Conservation (phyloP, 83 land plant species). For the Thuja plicata region DNA sequence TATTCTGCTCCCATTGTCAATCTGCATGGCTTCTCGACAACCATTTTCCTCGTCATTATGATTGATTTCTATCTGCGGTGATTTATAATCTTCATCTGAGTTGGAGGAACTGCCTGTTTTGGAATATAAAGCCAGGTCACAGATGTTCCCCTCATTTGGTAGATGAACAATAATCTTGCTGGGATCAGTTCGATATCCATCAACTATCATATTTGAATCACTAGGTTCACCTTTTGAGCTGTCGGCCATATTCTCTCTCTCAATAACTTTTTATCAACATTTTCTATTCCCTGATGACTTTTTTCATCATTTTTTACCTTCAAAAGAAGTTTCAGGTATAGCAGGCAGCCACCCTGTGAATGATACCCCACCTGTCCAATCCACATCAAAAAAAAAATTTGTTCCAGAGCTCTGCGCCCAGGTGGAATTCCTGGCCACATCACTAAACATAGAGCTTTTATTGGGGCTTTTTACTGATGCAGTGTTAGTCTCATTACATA, state of each 20-base stretch:
- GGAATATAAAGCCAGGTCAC: background rate
- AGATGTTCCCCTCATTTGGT: background rate
- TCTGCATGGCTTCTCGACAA: constrained; percentile 27
- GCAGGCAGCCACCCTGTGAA: constrained; percentile 15
- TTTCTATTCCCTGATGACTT: background rate
- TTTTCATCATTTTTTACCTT: constrained; percentile 34
- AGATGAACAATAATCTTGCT: background rate
- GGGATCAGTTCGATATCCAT: background rate
- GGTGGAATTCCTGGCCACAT: background rate
- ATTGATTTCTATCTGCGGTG: background rate
- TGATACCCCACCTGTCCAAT: constrained; percentile 13
- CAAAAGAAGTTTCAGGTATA: constrained; percentile 18
- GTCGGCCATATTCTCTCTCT: background rate
- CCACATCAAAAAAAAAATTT: constrained; percentile 12
- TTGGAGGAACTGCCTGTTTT: background rate
- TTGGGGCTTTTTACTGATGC: constrained; percentile 15
- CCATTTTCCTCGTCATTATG: background rate
- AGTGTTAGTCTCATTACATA: background rate
- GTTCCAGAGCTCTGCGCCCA: constrained; percentile 3
- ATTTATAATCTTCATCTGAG: constrained; percentile 13
- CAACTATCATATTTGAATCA: background rate
- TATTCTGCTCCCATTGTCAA: constrained; percentile 56
- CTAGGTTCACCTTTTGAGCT: background rate
- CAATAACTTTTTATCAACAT: background rate
- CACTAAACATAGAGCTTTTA: background rate